Conservation (phyloP, 305 asterid genomes). For the Salvia sclarea region DNA sequence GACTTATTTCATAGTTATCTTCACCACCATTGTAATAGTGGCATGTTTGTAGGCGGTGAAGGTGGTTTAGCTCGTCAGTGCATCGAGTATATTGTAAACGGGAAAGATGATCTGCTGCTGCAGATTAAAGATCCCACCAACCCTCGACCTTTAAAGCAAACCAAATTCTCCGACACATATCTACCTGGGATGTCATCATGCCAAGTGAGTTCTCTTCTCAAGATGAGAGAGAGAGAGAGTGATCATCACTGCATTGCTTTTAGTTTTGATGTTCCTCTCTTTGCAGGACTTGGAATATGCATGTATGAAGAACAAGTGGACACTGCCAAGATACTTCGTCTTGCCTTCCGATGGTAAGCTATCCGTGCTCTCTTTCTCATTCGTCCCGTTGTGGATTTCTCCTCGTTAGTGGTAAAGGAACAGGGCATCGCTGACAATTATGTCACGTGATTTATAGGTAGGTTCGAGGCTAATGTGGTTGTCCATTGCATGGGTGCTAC, state of each 20-base stretch:
- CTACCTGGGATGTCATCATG: slow-evolving; percentile 41
- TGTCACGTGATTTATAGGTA: slow-evolving; percentile 35
- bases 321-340: too few species aligned
- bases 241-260: background rate
- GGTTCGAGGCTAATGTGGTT: slow-evolving; percentile 34
- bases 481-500: slow-evolving; percentile 28
- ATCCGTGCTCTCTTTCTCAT: background rate
- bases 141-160: slow-evolving; percentile 30
- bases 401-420: background rate
- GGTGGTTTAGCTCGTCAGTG: slow-evolving; percentile 39
- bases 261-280: background rate
- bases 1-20: background rate
- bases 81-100: slow-evolving; percentile 20
- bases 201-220: slow-evolving; percentile 41
- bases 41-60: slow-evolving; percentile 37
- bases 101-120: slow-evolving; percentile 20
- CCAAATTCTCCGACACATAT: slow-evolving; percentile 28
- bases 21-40: background rate
- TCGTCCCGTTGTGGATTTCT: background rate
- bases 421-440: background rate
- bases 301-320: slow-evolving; percentile 49
- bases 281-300: slow-evolving; percentile 47
- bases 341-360: slow-evolving; percentile 39
- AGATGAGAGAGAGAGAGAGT: background rate
- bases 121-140: slow-evolving; percentile 29